phyloP scores from a whole-genome alignment of 2,329 filamentous ascomycete species.

The Sclerotinia subarctica region DNA sequence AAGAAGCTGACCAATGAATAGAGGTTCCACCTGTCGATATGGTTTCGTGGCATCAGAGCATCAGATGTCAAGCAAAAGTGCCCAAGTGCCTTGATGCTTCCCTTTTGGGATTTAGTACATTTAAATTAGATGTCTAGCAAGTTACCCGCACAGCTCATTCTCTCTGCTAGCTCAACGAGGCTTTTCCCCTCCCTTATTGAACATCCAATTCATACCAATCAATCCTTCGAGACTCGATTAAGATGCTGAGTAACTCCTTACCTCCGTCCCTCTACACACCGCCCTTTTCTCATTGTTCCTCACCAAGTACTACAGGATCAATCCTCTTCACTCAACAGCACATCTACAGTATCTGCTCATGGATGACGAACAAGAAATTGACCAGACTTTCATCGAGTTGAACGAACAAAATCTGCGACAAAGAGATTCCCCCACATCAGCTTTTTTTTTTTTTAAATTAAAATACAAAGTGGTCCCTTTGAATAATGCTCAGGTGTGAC shows the following conservation, averaged over 20 bases:
- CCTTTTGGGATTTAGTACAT: neutral
- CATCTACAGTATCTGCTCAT: neutral
- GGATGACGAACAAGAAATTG: neutral
- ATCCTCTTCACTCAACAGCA: neutral
- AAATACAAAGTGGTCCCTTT: neutral
- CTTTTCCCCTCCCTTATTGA: neutral
- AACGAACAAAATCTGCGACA: constrained; percentile 1
- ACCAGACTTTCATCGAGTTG: neutral
- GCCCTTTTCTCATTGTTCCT: neutral
- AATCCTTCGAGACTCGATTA: neutral
- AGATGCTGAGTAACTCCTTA: neutral
- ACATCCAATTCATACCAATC: neutral
- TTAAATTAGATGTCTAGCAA: constrained; percentile 6
- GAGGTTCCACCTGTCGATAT: constrained; percentile 5
- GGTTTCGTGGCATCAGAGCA: neutral
- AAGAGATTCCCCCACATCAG: constrained; percentile 13
- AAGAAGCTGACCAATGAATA: neutral
- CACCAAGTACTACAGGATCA: no score
- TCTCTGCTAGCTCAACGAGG: constrained; percentile 1
- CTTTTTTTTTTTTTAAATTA: neutral
- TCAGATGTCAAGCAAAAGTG: no score
- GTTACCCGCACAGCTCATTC: neutral
- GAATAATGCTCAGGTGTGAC: neutral
- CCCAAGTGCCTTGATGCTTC: neutral
- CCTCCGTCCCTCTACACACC: neutral